Evolutionary conservation across 1,139 yeast species (phyloP).

Genomic region (Yamadazyma trypodendri): DNA sequence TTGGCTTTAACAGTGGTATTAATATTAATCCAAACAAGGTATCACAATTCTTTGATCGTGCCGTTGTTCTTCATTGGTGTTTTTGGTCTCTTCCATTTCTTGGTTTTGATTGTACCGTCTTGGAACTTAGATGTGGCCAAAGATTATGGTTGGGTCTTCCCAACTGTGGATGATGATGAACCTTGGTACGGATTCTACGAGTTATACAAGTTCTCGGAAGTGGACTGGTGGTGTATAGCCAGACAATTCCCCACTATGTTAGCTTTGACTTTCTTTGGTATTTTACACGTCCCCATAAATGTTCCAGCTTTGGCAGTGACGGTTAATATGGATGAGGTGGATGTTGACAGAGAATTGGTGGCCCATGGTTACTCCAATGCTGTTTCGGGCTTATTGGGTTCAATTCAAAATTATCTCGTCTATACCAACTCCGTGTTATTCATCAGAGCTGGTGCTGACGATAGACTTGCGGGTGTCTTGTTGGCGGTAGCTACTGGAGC

Average conservation of each 20-base stretch:
- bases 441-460: constrained; percentile 92
- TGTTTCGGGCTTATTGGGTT: constrained; percentile 78
- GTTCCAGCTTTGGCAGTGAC: constrained; percentile 97
- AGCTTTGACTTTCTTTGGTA: constrained; percentile 93
- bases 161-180: constrained; percentile 60
- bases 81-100: constrained; percentile 64
- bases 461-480: constrained; percentile 81
- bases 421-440: constrained; percentile 91
- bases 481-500: constrained; percentile 77
- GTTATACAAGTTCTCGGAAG: constrained; percentile 65
- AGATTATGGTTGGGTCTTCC: constrained; percentile 81
- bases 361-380: constrained; percentile 96
- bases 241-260: constrained; percentile 88
- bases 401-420: constrained; percentile 90
- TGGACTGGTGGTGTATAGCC: constrained; percentile 69
- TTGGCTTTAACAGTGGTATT: constrained; percentile 59
- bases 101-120: constrained; percentile 63
- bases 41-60: constrained; percentile 73
- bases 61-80: constrained; percentile 79
- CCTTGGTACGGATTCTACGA: constrained; percentile 90
- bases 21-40: constrained; percentile 58
- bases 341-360: constrained; percentile 87
- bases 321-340: constrained; percentile 79
- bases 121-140: constrained; percentile 64
- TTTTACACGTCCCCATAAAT: constrained; percentile 93